Percentiles rank a stretch among this genome's conserved stretches.
Conservation (phyloP, 768 basidiomycete species). For the Boletus barrowsii region DNA sequence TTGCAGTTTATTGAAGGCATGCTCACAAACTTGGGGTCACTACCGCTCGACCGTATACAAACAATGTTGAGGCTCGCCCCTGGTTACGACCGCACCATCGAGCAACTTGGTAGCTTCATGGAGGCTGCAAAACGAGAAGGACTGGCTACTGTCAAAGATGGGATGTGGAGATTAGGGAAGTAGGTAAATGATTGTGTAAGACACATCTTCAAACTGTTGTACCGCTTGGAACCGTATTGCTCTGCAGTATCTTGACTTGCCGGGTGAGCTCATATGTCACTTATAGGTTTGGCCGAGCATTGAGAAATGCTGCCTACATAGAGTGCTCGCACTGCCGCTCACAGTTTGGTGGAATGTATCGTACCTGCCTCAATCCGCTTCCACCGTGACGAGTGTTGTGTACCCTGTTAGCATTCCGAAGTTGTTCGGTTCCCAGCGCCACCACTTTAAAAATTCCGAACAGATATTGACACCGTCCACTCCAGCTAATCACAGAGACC, state of each 20-base stretch:
- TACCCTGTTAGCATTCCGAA: too few relatives aligned
- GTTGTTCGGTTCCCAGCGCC: too few relatives aligned
- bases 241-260: background rate
- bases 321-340: too few relatives aligned
- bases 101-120: conserved; percentile 78
- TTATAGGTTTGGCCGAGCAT: too few relatives aligned
- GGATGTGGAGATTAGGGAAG: conserved; percentile 59
- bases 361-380: too few relatives aligned
- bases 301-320: too few relatives aligned
- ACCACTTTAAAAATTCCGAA: too few relatives aligned
- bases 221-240: background rate
- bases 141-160: conserved; percentile 64
- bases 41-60: conserved; percentile 83
- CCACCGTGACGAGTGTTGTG: too few relatives aligned
- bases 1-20: conserved; percentile 83
- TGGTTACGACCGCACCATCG: conserved; percentile 74
- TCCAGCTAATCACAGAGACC: too few relatives aligned
- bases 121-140: conserved; percentile 79
- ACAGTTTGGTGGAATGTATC: too few relatives aligned
- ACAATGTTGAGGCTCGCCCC: conserved; percentile 83
- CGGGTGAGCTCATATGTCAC: background rate
- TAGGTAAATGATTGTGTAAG: conserved; percentile 1
- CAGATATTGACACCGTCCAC: too few relatives aligned
- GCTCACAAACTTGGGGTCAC: conserved; percentile 79
- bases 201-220: background rate